Evolutionary conservation across 768 basidiomycete genomes (phyloP).

Genomic region (Leccinum rimulosum): DNA sequence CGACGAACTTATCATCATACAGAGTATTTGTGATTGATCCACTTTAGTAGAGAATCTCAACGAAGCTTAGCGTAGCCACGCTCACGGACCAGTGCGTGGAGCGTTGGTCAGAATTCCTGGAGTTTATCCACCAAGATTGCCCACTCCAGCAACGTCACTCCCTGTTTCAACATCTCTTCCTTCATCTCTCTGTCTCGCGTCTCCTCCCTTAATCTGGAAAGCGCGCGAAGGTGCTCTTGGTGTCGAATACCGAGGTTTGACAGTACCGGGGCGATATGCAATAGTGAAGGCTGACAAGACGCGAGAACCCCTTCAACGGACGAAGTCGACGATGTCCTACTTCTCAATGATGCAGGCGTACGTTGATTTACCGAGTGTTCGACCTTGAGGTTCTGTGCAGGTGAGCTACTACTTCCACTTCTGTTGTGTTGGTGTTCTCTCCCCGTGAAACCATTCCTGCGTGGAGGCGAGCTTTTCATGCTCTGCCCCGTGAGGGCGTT

Average conservation of each 20-base stretch:
- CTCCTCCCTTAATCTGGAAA: conserved; percentile 58
- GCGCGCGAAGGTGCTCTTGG: conserved; percentile 61
- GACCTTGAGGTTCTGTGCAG: conserved; percentile 15
- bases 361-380: conserved; percentile 13
- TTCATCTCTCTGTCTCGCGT: conserved; percentile 68
- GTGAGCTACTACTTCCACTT: conserved; percentile 21
- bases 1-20: too few species aligned
- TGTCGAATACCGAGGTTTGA: conserved; percentile 55
- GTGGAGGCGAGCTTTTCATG: conserved; percentile 24
- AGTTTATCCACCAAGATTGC: conserved; percentile 71
- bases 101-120: conserved; percentile 32
- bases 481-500: conserved; percentile 31
- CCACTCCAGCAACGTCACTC: conserved; percentile 76
- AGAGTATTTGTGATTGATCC: neutral
- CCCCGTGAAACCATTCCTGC: conserved; percentile 9
- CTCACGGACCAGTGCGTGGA: neutral
- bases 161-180: conserved; percentile 64
- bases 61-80: neutral
- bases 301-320: conserved; percentile 52
- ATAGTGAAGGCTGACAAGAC: conserved; percentile 62
- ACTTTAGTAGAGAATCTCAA: neutral
- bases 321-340: conserved; percentile 37
- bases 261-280: conserved; percentile 60
- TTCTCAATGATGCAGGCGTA: conserved; percentile 13
- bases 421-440: conserved; percentile 13